phyloP scores from a whole-genome alignment of 108 stramenopile genomes.

The Nitzschia sp. region DNA sequence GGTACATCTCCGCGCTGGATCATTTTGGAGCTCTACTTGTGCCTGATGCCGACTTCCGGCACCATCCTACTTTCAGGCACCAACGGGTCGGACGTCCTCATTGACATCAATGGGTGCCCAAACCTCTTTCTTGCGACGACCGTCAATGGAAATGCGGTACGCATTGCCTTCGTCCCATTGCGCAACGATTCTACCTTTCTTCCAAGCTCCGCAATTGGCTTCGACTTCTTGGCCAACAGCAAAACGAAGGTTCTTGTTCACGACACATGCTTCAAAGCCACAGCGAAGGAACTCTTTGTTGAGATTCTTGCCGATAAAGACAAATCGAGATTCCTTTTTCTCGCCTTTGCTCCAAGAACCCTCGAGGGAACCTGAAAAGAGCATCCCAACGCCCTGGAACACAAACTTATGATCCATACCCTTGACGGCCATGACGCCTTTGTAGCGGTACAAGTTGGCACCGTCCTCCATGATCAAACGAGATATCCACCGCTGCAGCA shows the following conservation, averaged over 20 bases:
- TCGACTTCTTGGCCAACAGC: constrained; percentile 57
- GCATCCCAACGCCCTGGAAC: constrained; percentile 94
- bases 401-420: constrained; percentile 88
- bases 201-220: constrained; percentile 63
- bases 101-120: constrained; percentile 85
- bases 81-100: constrained; percentile 54
- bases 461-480: constrained; percentile 80
- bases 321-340: constrained; percentile 70
- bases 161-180: constrained; percentile 89
- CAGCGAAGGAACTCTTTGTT: constrained; percentile 55
- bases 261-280: constrained; percentile 73
- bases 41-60: no score
- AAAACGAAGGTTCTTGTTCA: constrained; percentile 59
- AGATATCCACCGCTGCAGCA: constrained; percentile 68
- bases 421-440: constrained; percentile 90
- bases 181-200: constrained; percentile 51
- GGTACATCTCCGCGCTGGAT: no score
- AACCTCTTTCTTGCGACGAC: constrained; percentile 53
- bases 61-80: neutral
- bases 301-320: constrained; percentile 92
- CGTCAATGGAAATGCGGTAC: constrained; percentile 68
- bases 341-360: constrained; percentile 54
- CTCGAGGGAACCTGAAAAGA: constrained; percentile 68
- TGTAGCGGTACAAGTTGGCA: constrained; percentile 91
- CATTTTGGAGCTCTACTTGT: no score